Percentiles rank a stretch among this genome's conserved stretches.
Conservation (phyloP, 768 basidiomycete genomes). For the Tulasnella sp. region DNA sequence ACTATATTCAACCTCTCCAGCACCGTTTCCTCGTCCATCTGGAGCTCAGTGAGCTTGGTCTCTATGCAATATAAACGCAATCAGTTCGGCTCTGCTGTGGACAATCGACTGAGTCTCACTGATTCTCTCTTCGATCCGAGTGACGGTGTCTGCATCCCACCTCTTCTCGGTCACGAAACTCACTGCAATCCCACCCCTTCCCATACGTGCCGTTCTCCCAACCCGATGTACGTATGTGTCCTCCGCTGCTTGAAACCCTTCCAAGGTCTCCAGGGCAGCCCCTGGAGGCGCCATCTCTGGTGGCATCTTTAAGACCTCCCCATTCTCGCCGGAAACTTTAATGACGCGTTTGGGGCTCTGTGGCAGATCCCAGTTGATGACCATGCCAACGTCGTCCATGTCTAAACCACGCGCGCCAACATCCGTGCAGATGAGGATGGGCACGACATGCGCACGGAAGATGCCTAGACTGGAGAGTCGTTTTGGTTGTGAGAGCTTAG, state of each 20-base stretch:
- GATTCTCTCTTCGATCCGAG: conserved; percentile 76
- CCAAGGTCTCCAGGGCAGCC: background rate
- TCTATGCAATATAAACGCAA: conserved; percentile 32
- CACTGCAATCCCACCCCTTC: conserved; percentile 77
- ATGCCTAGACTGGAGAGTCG: conserved; percentile 71
- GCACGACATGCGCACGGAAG: conserved; percentile 77
- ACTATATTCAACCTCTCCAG: conserved; percentile 78
- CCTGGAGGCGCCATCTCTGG: background rate
- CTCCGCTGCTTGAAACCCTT: conserved; percentile 37
- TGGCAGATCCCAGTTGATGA: conserved; percentile 96
- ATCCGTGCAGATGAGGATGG: conserved; percentile 88
- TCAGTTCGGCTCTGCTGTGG: background rate
- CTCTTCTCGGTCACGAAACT: conserved; percentile 87
- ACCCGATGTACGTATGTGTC: conserved; percentile 90
- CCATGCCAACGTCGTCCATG: conserved; percentile 91
- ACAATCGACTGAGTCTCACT: conserved; percentile 37
- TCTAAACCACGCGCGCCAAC: conserved; percentile 93
- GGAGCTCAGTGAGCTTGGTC: conserved; percentile 64
- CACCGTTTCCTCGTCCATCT: conserved; percentile 66
- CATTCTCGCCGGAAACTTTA: background rate
- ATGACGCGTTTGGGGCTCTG: conserved; percentile 22
- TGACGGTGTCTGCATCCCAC: conserved; percentile 68
- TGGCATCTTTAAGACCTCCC: background rate
- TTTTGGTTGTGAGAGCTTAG: conserved; percentile 84
- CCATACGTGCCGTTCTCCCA: conserved; percentile 83